Evolutionary conservation across 805 yeast genomes (phyloP).

Genomic region (Cyberlindnera maclurae): DNA sequence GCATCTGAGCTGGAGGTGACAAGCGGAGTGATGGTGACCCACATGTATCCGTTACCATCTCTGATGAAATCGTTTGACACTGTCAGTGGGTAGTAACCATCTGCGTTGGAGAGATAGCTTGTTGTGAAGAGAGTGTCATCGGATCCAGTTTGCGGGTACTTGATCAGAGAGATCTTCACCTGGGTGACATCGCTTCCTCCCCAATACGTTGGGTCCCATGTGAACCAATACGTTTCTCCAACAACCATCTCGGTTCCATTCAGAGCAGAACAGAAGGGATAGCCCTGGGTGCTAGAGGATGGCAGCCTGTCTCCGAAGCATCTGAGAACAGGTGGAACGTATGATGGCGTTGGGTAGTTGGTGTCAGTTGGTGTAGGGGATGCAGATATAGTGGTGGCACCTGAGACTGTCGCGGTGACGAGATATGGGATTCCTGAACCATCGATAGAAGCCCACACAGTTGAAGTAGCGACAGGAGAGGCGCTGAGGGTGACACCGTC

Average conservation of each 20-base stretch:
- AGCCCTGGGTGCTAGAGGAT: constrained; percentile 20
- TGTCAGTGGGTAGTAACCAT: constrained; percentile 34
- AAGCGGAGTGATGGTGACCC: constrained; percentile 32
- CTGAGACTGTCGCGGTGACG: constrained; percentile 34
- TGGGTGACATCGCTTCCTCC: constrained; percentile 29
- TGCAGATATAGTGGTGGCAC: constrained; percentile 29
- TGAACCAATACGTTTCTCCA: constrained; percentile 42
- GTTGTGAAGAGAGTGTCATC: constrained; percentile 29
- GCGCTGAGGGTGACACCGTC: constrained; percentile 38
- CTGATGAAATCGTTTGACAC: constrained; percentile 27
- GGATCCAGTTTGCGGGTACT: constrained; percentile 30
- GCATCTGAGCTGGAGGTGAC: constrained; percentile 29
- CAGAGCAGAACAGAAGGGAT: constrained; percentile 35
- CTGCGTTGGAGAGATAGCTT: constrained; percentile 28
- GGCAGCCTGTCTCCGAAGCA: constrained; percentile 39
- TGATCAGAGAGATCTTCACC: constrained; percentile 27
- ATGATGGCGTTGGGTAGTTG: constrained; percentile 28
- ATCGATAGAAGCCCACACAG: constrained; percentile 39
- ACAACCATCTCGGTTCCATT: constrained; percentile 38
- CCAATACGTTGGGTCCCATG: constrained; percentile 42
- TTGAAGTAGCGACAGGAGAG: constrained; percentile 32
- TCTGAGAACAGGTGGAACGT: constrained; percentile 38
- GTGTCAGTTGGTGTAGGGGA: constrained; percentile 36
- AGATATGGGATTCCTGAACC: constrained; percentile 36
- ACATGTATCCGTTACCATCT: constrained; percentile 31